Evolutionary conservation across 139 green algal genomes (phyloP), one percentile per base, ranked within the genome.

Genomic region (Chlamydomonas asymmetrica): DNA sequence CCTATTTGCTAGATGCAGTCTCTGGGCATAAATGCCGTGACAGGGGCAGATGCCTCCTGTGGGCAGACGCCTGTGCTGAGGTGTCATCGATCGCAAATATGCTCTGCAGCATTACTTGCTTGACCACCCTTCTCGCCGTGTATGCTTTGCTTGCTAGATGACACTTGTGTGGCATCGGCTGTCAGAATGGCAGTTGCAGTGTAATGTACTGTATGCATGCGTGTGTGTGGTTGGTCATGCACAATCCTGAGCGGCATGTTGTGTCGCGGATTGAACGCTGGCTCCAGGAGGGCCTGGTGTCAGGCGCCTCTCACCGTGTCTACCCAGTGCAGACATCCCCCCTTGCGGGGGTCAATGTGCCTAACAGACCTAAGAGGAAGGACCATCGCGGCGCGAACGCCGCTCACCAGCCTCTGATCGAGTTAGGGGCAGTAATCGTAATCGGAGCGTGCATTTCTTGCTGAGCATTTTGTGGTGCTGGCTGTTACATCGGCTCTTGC

Each of bases 121-220:
- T n/a, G n/a, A n/a, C n/a, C n/a, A n/a, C n/a, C n/a, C n/a, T n/a
- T n/a, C n/a, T n/a, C n/a, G n/a, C n/a, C n/a, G n/a, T n/a, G n/a
- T n/a, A n/a, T n/a, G n/a, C n/a, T n/a, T n/a, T n/a, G n/a, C n/a
- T n/a, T n/a, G n/a, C n/a, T n/a, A n/a, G n/a, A n/a, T n/a, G n/a
- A n/a, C n/a, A n/a, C n/a, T n/a, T 64, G 57, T 64, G 57, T 64
- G 57, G 32, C 16, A n/a, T 64, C 57, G 49, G 49, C 49, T n/a
- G 49, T 22, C 18, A 57, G 49, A n/a, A n/a, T 57, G 20, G 49
- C 22, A 18, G 22, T 18, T 57, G 22, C 49, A 57, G 49, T 22
- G 22, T n/a, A 57, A 57, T 22, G 22, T 57, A 22, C 49, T 56
- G 63, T 71, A 39, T 71, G 63, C 56, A n/a, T 71, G 38, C 56